These are phyloP conservation scores for Exophiala lecanii-corni DNA, from an alignment of 2,329 filamentous ascomycete species.

Conservation along the genomic window DNA sequence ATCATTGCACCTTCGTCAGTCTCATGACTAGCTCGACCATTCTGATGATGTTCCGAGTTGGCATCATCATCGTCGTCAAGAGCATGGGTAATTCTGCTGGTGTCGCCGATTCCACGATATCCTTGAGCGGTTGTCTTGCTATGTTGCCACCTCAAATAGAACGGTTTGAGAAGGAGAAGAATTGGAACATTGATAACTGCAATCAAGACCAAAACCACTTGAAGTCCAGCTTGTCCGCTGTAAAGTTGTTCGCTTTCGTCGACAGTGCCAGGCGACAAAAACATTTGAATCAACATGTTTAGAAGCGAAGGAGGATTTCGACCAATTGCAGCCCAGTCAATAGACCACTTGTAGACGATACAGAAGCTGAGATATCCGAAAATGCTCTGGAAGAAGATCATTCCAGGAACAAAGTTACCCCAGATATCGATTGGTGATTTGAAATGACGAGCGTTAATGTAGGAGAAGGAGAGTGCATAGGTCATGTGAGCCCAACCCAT, in stretches of 20 bases:
- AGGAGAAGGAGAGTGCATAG: slow-evolving; percentile 89
- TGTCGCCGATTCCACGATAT: slow-evolving; percentile 87
- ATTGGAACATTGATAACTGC: slow-evolving; percentile 85
- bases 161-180: slow-evolving; percentile 88
- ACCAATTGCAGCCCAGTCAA: slow-evolving; percentile 72
- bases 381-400: slow-evolving; percentile 99
- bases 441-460: slow-evolving; percentile 91
- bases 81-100: slow-evolving; percentile 74
- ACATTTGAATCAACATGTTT: slow-evolving; percentile 99
- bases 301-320: slow-evolving; percentile 76
- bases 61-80: slow-evolving; percentile 69
- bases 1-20: slow-evolving; percentile 87
- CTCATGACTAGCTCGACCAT: slow-evolving; percentile 62
- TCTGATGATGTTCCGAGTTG: slow-evolving; percentile 35
- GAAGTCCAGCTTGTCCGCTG: slow-evolving; percentile 67
- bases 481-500: slow-evolving; percentile 93
- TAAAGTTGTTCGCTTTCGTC: slow-evolving; percentile 68
- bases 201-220: slow-evolving; percentile 72
- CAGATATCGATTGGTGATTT: slow-evolving; percentile 92
- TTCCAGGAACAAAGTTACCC: slow-evolving; percentile 94
- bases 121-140: slow-evolving; percentile 82
- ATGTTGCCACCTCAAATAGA: slow-evolving; percentile 91
- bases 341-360: slow-evolving; percentile 95
- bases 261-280: slow-evolving; percentile 74
- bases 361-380: slow-evolving; percentile 93